Conservation (phyloP, 164 flowering plant species). For the Cinnamomum micranthum region DNA sequence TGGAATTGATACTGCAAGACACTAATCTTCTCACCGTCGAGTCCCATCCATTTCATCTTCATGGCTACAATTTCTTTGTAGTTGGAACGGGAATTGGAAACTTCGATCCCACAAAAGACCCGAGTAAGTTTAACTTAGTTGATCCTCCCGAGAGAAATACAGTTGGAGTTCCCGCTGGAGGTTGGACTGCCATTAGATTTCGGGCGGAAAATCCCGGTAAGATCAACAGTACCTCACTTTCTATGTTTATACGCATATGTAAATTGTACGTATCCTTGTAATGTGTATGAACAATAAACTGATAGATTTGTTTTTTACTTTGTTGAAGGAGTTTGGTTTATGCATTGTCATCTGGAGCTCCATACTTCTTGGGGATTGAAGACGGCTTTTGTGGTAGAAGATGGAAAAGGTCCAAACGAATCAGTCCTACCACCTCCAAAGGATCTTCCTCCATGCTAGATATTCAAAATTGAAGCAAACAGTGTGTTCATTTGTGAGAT, state of each 20-base stretch:
- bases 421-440: slow-evolving; percentile 56
- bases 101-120: slow-evolving; percentile 41
- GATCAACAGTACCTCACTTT: neutral
- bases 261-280: too few species aligned
- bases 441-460: slow-evolving; percentile 61
- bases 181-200: slow-evolving; percentile 71
- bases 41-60: slow-evolving; percentile 59
- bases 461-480: neutral
- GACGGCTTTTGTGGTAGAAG: slow-evolving; percentile 57
- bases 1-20: slow-evolving; percentile 48
- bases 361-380: slow-evolving; percentile 69
- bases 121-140: slow-evolving; percentile 53
- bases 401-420: slow-evolving; percentile 44
- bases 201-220: slow-evolving; percentile 72
- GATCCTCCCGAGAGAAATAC: slow-evolving; percentile 76
- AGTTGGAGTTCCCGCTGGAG: slow-evolving; percentile 68
- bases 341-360: slow-evolving; percentile 72
- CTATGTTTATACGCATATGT: neutral
- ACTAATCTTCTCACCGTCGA: slow-evolving; percentile 47
- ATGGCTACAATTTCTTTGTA: slow-evolving; percentile 52
- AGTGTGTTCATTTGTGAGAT: neutral
- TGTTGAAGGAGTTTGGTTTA: slow-evolving; percentile 60
- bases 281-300: neutral
- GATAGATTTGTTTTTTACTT: neutral
- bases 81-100: slow-evolving; percentile 52